phyloP scores from a whole-genome alignment of 164 flowering plant genomes.

The Taxillus chinensis region DNA sequence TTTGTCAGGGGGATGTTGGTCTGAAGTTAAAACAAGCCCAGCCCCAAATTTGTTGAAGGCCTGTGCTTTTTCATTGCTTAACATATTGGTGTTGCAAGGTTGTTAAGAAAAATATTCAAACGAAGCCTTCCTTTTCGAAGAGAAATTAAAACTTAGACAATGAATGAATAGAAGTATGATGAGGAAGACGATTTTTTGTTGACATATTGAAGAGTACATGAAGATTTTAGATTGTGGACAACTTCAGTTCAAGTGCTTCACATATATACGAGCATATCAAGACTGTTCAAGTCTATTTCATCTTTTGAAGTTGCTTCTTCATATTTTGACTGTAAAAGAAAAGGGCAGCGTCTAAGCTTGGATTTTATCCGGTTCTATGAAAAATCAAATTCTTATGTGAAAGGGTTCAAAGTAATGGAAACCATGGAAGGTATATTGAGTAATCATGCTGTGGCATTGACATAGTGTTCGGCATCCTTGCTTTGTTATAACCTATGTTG shows the following conservation, averaged over 20 bases:
- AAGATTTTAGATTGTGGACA: conserved; percentile 38
- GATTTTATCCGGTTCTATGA: conserved; percentile 35
- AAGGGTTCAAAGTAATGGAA: conserved; percentile 14
- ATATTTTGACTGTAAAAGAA: conserved; percentile 43
- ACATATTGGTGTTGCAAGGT: conserved; percentile 42
- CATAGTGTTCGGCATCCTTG: conserved; percentile 8
- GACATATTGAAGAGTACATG: conserved; percentile 44
- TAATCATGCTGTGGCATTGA: conserved; percentile 3
- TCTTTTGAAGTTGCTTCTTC: conserved; percentile 62
- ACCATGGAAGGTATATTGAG: conserved; percentile 21
- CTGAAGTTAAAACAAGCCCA: conserved; percentile 85
- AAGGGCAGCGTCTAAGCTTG: conserved; percentile 65
- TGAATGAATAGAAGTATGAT: conserved; percentile 52
- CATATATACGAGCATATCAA: conserved; percentile 54
- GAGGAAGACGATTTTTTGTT: conserved; percentile 49
- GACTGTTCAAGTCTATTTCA: conserved; percentile 64
- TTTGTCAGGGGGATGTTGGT: conserved; percentile 76
- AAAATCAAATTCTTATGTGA: conserved; percentile 16
- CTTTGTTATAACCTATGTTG: background rate
- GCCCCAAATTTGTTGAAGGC: conserved; percentile 61
- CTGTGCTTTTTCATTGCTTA: conserved; percentile 43
- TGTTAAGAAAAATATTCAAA: conserved; percentile 43
- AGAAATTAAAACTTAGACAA: conserved; percentile 37
- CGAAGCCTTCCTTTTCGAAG: conserved; percentile 55
- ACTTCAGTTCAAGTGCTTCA: conserved; percentile 54